These are phyloP conservation scores for Backusella sp. DNA, from an alignment of 192 early-diverging fungal species.

Conservation along the genomic window DNA sequence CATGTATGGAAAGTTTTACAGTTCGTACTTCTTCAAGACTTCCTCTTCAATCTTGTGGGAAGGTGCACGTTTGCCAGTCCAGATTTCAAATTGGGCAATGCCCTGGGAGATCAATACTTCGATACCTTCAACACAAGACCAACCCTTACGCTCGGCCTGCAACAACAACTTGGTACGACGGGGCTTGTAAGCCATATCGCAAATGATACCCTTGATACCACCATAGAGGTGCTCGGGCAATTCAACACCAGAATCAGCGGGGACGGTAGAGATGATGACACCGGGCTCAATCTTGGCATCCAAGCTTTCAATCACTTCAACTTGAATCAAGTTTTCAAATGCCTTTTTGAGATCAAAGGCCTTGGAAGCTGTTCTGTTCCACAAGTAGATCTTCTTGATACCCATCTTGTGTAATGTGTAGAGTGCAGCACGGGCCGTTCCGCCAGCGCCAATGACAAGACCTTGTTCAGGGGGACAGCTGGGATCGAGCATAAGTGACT, in stretches of 20 bases:
- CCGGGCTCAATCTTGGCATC: conserved; percentile 38
- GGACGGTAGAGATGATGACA: conserved; percentile 83
- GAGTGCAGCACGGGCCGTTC: conserved; percentile 88
- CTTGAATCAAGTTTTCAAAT: conserved; percentile 55
- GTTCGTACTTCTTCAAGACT: conserved; percentile 44
- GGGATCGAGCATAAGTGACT: conserved; percentile 39
- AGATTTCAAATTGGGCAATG: conserved; percentile 83
- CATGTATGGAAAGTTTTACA: conserved; percentile 16
- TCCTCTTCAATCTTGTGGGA: conserved; percentile 44
- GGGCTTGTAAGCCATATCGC: conserved; percentile 96
- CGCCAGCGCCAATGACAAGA: conserved; percentile 92
- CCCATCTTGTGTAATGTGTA: conserved; percentile 79
- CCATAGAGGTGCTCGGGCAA: conserved; percentile 53
- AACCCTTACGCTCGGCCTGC: conserved; percentile 56
- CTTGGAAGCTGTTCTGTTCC: conserved; percentile 83
- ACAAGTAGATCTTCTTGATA: conserved; percentile 67
- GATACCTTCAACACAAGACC: conserved; percentile 78
- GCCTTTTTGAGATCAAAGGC: conserved; percentile 63
- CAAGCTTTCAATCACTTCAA: conserved; percentile 49
- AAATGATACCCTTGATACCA: conserved; percentile 64
- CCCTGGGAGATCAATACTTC: conserved; percentile 92
- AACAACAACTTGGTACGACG: conserved; percentile 76
- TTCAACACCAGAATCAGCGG: conserved; percentile 65
- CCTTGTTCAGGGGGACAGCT: conserved; percentile 45
- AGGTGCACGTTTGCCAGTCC: conserved; percentile 73